Evolutionary conservation across 1,284 basidiomycete species (phyloP).

Genomic region (Bondarzewia mesenterica): DNA sequence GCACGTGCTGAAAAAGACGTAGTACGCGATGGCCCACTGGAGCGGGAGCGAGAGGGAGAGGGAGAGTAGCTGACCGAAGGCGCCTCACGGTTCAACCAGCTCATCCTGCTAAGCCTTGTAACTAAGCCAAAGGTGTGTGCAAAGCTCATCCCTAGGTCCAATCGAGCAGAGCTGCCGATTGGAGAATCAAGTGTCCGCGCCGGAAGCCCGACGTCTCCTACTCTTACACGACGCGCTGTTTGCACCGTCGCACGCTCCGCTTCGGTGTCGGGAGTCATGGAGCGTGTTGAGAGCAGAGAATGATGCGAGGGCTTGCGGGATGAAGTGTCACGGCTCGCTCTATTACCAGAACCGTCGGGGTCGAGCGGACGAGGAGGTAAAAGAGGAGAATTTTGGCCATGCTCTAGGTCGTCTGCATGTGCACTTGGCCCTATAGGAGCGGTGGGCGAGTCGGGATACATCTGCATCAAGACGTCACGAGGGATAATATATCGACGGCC

Average conservation of each 20-base stretch:
- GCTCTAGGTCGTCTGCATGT: constrained; percentile 19
- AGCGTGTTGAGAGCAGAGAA: constrained; percentile 19
- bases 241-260: constrained; percentile 42
- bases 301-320: constrained; percentile 21
- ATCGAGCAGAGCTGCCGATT: neutral
- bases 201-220: neutral
- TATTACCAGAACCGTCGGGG: constrained; percentile 28
- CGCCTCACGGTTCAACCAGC: constrained; percentile 41
- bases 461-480: constrained; percentile 21
- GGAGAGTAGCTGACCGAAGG: constrained; percentile 24
- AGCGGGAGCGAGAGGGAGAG: constrained; percentile 28
- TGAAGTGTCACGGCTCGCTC: constrained; percentile 26
- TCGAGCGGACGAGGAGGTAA: constrained; percentile 31
- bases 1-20: constrained; percentile 8
- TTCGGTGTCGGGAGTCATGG: constrained; percentile 16
- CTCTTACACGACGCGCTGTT: constrained; percentile 48
- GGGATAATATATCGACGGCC: constrained; percentile 21
- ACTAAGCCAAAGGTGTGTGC: constrained; percentile 32
- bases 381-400: constrained; percentile 26
- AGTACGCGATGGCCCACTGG: constrained; percentile 14
- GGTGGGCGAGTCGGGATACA: constrained; percentile 17
- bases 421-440: constrained; percentile 19
- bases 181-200: constrained; percentile 3
- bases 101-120: constrained; percentile 34
- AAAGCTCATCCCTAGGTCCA: constrained; percentile 18